Conservation (phyloP, 1,284 basidiomycete genomes). For the Rhodotorula sp. region DNA sequence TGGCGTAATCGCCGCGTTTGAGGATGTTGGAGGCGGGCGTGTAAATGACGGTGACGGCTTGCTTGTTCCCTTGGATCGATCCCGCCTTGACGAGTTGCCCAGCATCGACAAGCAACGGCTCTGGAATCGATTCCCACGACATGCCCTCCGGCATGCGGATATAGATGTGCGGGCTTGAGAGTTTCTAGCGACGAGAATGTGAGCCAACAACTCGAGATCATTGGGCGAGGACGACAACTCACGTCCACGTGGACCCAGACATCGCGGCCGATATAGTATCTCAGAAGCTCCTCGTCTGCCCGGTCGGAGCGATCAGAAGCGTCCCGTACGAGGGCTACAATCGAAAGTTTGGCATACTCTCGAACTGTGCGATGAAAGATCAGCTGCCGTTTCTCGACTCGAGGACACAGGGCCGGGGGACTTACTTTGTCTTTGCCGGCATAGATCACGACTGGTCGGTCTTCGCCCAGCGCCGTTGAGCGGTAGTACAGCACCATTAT, state of each 20-base stretch:
- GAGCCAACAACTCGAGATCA: constrained; percentile 2
- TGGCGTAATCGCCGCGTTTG: constrained; percentile 96
- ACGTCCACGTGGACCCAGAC: constrained; percentile 51
- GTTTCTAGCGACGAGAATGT: neutral
- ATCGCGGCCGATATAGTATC: constrained; percentile 47
- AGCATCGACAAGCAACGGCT: constrained; percentile 71
- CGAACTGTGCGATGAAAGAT: constrained; percentile 52
- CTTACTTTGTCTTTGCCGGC: constrained; percentile 82
- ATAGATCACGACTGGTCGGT: constrained; percentile 64
- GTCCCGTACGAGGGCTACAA: too few relatives aligned
- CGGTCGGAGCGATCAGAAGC: neutral
- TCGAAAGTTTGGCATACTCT: constrained; percentile 64
- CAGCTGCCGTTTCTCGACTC: neutral
- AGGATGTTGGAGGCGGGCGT: constrained; percentile 59
- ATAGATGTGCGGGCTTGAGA: constrained; percentile 27
- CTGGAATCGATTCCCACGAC: constrained; percentile 81
- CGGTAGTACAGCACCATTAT: constrained; percentile 63
- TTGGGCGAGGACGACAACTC: neutral
- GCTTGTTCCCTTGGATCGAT: constrained; percentile 73
- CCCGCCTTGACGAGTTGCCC: constrained; percentile 97
- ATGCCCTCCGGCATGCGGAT: constrained; percentile 55
- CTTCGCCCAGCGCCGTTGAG: constrained; percentile 64
- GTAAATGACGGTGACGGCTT: constrained; percentile 77
- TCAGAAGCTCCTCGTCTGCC: constrained; percentile 29
- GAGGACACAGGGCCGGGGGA: neutral